Conservation (phyloP, 164 flowering plant species). For the Protea cynaroides region DNA sequence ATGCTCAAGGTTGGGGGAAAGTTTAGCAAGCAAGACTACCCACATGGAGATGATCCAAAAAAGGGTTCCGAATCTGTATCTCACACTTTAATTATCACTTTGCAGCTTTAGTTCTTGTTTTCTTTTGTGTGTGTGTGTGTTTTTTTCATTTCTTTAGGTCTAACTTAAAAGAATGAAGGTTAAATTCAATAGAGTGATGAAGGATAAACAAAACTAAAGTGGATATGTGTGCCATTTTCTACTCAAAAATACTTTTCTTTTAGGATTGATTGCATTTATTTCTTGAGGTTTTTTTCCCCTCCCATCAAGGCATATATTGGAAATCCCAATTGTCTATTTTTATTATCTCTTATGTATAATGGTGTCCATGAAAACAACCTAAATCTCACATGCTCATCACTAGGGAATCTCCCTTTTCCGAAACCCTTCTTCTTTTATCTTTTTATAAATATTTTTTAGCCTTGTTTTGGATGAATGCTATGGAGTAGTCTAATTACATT, state of each 20-base stretch:
- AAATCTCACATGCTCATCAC: constrained; percentile 25
- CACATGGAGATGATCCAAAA: constrained; percentile 23
- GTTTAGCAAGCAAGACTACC: not conserved
- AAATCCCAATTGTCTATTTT: constrained; percentile 16
- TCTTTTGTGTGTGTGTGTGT: not conserved
- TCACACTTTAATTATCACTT: constrained; percentile 22
- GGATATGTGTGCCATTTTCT: not conserved
- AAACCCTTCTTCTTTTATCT: not conserved
- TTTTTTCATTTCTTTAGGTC: not conserved
- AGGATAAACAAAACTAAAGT: not conserved
- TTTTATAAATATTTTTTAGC: too few species aligned
- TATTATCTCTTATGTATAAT: not conserved
- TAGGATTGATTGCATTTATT: not conserved
- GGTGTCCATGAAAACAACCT: constrained; percentile 15
- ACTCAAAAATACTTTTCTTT: not conserved
- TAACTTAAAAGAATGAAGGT: constrained; percentile 1
- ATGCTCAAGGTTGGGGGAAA: not conserved
- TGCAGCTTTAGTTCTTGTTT: constrained; percentile 28
- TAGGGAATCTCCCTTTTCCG: constrained; percentile 22
- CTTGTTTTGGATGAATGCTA: not conserved
- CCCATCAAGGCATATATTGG: constrained; percentile 15
- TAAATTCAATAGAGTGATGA: constrained; percentile 4
- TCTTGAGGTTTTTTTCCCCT: too few species aligned
- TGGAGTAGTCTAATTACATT: not conserved
- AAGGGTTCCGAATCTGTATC: constrained; percentile 2